Base-by-base conservation (phyloP, 176 grass and related monocot species). In the Oryza brachyantha region DNA sequence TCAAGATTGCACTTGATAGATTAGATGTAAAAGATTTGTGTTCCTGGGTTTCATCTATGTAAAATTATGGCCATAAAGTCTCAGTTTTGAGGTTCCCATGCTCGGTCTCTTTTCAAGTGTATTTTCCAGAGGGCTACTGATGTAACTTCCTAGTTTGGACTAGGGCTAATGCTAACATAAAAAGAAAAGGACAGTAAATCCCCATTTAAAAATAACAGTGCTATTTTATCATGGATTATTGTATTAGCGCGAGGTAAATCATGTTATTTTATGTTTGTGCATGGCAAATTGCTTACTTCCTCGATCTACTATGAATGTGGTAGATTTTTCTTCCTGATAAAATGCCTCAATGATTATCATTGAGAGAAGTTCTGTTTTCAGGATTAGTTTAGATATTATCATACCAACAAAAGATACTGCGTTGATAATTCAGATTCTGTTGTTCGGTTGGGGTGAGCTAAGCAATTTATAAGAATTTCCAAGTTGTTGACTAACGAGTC, bases 1-100 rank as follows among this genome's bases (percentile, higher is more conserved):
- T 41, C 32, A 75, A 79, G 29, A 75, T 54, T 73, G 19, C 10
- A 5, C 26, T 66, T 63, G 19, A 40, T 75, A 62, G 62, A 34
- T 79, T 65, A 73, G 11, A 67, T 74, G 68, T 60, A 8, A 39
- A 74, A 74, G n/a, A 63, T 29, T 1, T 61, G 12, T 61, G 34
- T 7, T 70, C 43, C 13, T 43, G n/a, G 38, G 61, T 72, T 81
- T 13, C 40, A 73, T 10, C 32, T 79, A 24, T 65, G 29, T 37
- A 41, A 19, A 37, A 58, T 11, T 17, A 61, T 48, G 38, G 31
- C 7, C 32, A 61, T 52, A 10, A 61, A 67, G 28, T 82, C 34
- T 68, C 36, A 76, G 29, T 54, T 61, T 48, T 32, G 17, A 66
- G 36, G 29, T 73, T 59, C 46, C 46, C 25, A 61, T 0, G 8